A percentile compares a stretch with the other conserved stretches of the same genome.
Conservation (phyloP, 306 rosid species). For the Aeschynomene evenia region DNA sequence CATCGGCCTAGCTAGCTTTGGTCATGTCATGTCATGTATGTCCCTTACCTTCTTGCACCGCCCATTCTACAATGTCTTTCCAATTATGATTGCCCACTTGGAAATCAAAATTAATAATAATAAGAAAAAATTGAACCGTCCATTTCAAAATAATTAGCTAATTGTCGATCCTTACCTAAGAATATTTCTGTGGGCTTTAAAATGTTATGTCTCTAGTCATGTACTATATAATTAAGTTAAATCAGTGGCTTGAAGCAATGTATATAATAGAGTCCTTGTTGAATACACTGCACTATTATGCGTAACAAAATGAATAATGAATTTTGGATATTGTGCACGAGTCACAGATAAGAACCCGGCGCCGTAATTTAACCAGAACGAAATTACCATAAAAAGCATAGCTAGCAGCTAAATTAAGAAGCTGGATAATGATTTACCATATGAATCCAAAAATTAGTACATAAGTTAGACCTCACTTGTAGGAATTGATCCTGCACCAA, state of each 20-base stretch:
- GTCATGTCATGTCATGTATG: not conserved
- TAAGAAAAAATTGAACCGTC: not conserved
- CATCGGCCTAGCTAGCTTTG: not conserved
- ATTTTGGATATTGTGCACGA: not conserved
- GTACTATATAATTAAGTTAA: not conserved
- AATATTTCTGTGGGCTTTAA: too few relatives aligned
- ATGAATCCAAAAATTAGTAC: conserved; percentile 17
- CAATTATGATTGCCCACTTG: not conserved
- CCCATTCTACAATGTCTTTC: not conserved
- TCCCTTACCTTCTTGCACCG: not conserved
- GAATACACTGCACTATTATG: not conserved
- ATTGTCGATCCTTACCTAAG: too few relatives aligned
- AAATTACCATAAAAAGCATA: not conserved
- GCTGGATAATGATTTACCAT: not conserved
- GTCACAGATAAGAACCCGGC: not conserved
- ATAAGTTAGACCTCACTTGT: conserved; percentile 28
- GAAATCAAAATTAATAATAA: too few relatives aligned
- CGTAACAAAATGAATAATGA: not conserved
- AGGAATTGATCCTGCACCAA: conserved; percentile 30
- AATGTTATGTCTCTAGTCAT: too few relatives aligned
- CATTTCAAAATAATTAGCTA: not conserved
- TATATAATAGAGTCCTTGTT: not conserved
- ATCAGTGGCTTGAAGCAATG: not conserved
- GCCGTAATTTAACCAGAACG: not conserved
- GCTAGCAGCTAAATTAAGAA: not conserved